A percentile compares a stretch with the other conserved stretches of the same genome.
Evolutionary conservation across 129 eudicot species (phyloP).

Genomic region (Flaveria trinervia): DNA sequence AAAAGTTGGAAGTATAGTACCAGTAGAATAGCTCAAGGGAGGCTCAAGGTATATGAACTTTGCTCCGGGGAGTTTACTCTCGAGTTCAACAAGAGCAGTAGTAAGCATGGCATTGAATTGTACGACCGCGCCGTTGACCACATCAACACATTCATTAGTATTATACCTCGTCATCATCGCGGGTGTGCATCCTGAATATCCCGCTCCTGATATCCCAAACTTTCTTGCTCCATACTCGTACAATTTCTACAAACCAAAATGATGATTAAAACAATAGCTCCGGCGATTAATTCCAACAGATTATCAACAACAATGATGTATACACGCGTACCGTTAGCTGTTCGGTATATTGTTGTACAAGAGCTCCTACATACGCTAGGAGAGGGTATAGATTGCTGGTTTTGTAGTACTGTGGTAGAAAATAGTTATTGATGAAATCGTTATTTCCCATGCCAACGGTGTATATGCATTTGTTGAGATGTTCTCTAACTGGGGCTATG

Average conservation of each 20-base stretch:
- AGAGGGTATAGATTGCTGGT: slow-evolving; percentile 37
- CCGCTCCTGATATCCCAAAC: slow-evolving; percentile 44
- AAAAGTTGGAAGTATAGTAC: neutral
- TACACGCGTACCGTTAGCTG: slow-evolving; percentile 38
- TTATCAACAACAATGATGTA: neutral
- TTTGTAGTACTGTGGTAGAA: slow-evolving; percentile 35
- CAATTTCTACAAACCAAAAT: slow-evolving; percentile 28
- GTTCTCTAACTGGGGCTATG: neutral
- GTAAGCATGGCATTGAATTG: slow-evolving; percentile 37
- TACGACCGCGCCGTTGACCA: slow-evolving; percentile 31
- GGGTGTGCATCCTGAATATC: slow-evolving; percentile 41
- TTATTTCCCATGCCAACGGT: slow-evolving; percentile 46
- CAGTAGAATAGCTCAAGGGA: slow-evolving; percentile 30
- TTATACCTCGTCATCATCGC: slow-evolving; percentile 26
- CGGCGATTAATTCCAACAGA: neutral
- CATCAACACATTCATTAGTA: slow-evolving; percentile 37
- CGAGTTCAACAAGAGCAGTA: slow-evolving; percentile 32
- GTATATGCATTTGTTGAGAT: slow-evolving; percentile 55
- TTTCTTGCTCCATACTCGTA: slow-evolving; percentile 48
- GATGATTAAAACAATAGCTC: neutral
- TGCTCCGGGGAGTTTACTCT: slow-evolving; percentile 31
- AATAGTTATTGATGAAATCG: slow-evolving; percentile 60
- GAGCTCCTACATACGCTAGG: slow-evolving; percentile 32
- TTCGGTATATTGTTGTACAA: slow-evolving; percentile 36
- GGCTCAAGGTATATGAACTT: slow-evolving; percentile 38